Conservation (phyloP, 2,329 filamentous ascomycete species). For the Talaromyces pinophilus region DNA sequence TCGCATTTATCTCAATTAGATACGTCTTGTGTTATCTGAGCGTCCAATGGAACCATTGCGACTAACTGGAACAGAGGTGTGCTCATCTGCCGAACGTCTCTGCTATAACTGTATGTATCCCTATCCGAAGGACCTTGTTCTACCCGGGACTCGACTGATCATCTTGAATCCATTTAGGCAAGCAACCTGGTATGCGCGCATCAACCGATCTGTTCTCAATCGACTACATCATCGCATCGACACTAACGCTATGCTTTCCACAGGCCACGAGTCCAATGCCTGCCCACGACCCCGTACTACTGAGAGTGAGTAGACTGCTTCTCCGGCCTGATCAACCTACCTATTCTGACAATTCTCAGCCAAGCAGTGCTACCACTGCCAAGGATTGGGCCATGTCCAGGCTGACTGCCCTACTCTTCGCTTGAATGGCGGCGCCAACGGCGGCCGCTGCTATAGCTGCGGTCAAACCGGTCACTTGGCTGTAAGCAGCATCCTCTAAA, state of each 20-base stretch:
- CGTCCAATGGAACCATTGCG: background rate
- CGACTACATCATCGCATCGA: background rate
- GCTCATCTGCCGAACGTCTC: slow-evolving; percentile 94
- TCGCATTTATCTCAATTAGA: background rate
- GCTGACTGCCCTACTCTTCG: slow-evolving; percentile 97
- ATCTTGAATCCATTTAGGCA: slow-evolving; percentile 37
- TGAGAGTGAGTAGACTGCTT: slow-evolving; percentile 62
- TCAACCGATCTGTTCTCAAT: slow-evolving; percentile 20
- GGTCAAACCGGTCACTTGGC: slow-evolving; percentile 90
- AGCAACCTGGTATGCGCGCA: slow-evolving; percentile 47
- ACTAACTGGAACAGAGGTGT: slow-evolving; percentile 71
- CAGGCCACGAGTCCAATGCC: slow-evolving; percentile 93
- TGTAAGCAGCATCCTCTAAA: slow-evolving; percentile 53
- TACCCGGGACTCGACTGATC: slow-evolving; percentile 25
- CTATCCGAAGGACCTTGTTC: background rate
- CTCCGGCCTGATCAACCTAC: background rate
- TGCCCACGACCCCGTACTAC: slow-evolving; percentile 96
- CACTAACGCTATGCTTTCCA: slow-evolving; percentile 10
- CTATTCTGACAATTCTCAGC: slow-evolving; percentile 50
- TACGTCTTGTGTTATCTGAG: background rate
- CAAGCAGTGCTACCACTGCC: slow-evolving; percentile 99
- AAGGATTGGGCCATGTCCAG: slow-evolving; percentile 96
- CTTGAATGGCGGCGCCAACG: slow-evolving; percentile 74
- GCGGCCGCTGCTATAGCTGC: slow-evolving; percentile 95
- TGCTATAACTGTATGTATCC: slow-evolving; percentile 92